Evolutionary conservation across 169 alveolate species (phyloP).

Genomic region (Cryptosporidium sp.): DNA sequence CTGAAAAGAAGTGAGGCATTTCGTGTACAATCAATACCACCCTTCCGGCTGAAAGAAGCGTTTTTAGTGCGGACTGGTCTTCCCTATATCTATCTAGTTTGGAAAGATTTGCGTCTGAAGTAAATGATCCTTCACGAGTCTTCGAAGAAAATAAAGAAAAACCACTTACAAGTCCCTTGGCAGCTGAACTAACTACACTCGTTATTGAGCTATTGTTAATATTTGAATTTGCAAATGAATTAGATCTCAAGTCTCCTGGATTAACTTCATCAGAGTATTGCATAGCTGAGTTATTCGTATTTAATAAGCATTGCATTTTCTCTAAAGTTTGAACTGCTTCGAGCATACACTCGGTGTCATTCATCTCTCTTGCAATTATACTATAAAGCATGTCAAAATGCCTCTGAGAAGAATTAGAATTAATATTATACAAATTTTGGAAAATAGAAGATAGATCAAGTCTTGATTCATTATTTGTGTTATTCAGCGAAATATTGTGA

Average conservation of each 20-base stretch:
- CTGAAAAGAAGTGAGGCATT: slow-evolving; percentile 75
- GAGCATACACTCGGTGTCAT: slow-evolving; percentile 79
- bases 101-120: slow-evolving; percentile 61
- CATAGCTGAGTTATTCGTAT: neutral
- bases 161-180: slow-evolving; percentile 68
- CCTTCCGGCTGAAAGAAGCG: slow-evolving; percentile 69
- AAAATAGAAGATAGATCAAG: slow-evolving; percentile 67
- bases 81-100: slow-evolving; percentile 65
- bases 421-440: slow-evolving; percentile 27
- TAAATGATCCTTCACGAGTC: slow-evolving; percentile 71
- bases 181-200: slow-evolving; percentile 74
- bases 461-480: slow-evolving; percentile 34
- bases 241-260: neutral
- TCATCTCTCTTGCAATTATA: slow-evolving; percentile 66
- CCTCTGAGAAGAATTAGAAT: slow-evolving; percentile 44
- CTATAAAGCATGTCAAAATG: slow-evolving; percentile 60
- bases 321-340: slow-evolving; percentile 77
- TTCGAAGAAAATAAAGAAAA: slow-evolving; percentile 69
- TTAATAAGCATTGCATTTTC: slow-evolving; percentile 67
- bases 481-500: slow-evolving; percentile 29
- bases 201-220: neutral
- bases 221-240: slow-evolving; percentile 31
- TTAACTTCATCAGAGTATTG: slow-evolving; percentile 20
- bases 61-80: slow-evolving; percentile 71
- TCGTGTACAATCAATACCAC: slow-evolving; percentile 64